Evolutionary conservation across 2,329 filamentous ascomycete species (phyloP).

Genomic region (Talaromyces funiculosus): DNA sequence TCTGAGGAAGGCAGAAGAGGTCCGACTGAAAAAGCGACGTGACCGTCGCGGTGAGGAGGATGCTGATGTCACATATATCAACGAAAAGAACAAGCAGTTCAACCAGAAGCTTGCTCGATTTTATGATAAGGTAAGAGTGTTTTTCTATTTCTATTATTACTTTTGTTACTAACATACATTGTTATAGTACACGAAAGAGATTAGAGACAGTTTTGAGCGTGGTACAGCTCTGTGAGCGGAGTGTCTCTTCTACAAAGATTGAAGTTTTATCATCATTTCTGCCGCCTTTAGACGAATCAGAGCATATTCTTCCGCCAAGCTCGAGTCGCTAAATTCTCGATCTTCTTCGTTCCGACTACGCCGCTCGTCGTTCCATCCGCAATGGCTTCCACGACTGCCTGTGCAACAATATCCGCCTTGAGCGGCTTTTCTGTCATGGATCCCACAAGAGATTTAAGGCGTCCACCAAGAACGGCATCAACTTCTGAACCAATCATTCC

Average conservation of each 20-base stretch:
- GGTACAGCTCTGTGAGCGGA: slow-evolving; percentile 71
- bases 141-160: not conserved
- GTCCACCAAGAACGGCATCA: slow-evolving; percentile 70
- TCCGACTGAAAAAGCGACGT: slow-evolving; percentile 75
- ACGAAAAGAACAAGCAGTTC: slow-evolving; percentile 99
- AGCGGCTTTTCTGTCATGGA: slow-evolving; percentile 79
- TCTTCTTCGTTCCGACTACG: slow-evolving; percentile 69
- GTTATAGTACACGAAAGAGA: slow-evolving; percentile 78
- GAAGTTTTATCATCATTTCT: not conserved
- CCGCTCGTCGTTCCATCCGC: slow-evolving; percentile 67
- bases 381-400: slow-evolving; percentile 84
- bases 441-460: slow-evolving; percentile 74
- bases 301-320: slow-evolving; percentile 90
- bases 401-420: slow-evolving; percentile 78
- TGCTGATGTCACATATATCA: slow-evolving; percentile 95
- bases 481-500: slow-evolving; percentile 69
- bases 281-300: slow-evolving; percentile 36
- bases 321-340: slow-evolving; percentile 73
- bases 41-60: slow-evolving; percentile 79
- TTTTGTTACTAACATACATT: slow-evolving; percentile 16
- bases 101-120: slow-evolving; percentile 94
- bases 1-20: slow-evolving; percentile 80
- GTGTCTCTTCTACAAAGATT: not conserved
- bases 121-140: slow-evolving; percentile 70
- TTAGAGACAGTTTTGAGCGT: slow-evolving; percentile 93